Evolutionary conservation across 2,329 filamentous ascomycete species (phyloP).

Genomic region (Ophiostoma triangulosporum): DNA sequence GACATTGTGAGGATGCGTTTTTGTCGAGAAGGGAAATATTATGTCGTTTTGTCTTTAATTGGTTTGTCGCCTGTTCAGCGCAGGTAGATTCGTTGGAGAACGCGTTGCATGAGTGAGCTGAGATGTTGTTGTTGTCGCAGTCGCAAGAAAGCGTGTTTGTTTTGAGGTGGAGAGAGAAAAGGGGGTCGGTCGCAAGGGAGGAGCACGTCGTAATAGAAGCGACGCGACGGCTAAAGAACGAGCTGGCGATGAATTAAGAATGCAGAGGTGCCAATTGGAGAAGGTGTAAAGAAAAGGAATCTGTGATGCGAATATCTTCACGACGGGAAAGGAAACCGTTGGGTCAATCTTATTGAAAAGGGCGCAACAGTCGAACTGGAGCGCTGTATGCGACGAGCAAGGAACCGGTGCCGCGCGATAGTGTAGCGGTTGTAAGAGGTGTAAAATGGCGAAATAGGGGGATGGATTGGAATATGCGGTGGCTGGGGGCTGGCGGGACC

Average conservation of each 20-base stretch:
- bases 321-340: not conserved
- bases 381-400: slow-evolving; percentile 1
- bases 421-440: not conserved
- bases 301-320: not conserved
- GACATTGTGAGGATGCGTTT: slow-evolving; percentile 23
- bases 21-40: not conserved
- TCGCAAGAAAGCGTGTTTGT: not conserved
- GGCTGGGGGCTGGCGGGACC: slow-evolving; percentile 10
- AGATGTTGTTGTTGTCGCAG: not conserved
- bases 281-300: not conserved
- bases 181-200: slow-evolving; percentile 2
- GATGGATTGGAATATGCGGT: slow-evolving; percentile 11
- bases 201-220: not conserved
- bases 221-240: not conserved
- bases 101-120: slow-evolving; percentile 3
- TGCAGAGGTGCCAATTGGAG: too few relatives aligned
- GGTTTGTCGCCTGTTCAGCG: not conserved
- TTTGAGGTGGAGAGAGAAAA: not conserved
- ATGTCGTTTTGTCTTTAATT: not conserved
- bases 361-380: slow-evolving; percentile 4
- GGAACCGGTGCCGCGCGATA: not conserved
- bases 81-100: not conserved
- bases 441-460: slow-evolving; percentile 1
- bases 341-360: not conserved
- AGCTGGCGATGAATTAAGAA: not conserved